phyloP scores from a whole-genome alignment of 2,329 filamentous ascomycete species.

The Coleophoma eucalyptorum region DNA sequence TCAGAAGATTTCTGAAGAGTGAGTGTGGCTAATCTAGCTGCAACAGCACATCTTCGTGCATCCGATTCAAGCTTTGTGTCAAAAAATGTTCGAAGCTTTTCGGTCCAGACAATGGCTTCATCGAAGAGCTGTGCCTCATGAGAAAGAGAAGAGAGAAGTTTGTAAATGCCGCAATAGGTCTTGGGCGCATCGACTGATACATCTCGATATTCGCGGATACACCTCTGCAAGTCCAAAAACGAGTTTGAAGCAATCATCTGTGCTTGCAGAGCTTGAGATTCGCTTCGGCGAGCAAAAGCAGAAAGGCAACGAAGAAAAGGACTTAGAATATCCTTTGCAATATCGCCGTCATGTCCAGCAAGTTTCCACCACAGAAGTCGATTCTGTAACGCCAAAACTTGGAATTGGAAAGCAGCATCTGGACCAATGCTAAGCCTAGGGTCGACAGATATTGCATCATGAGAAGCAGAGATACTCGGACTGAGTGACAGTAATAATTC shows the following conservation, averaged over 20 bases:
- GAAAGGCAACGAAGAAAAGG: constrained; percentile 61
- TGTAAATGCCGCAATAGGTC: constrained; percentile 30
- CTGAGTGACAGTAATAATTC: constrained; percentile 62
- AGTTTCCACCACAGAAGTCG: constrained; percentile 65
- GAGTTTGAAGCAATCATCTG: constrained; percentile 16
- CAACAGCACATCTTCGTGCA: constrained; percentile 39
- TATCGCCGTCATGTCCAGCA: constrained; percentile 53
- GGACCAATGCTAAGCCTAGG: constrained; percentile 52
- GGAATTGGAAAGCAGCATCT: constrained; percentile 55
- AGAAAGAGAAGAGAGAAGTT: constrained; percentile 46
- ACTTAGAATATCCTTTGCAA: constrained; percentile 61
- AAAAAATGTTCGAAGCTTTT: constrained; percentile 31
- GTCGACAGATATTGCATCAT: constrained; percentile 54
- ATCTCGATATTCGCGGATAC: constrained; percentile 13
- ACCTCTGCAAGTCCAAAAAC: constrained; percentile 15
- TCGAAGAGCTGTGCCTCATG: constrained; percentile 40
- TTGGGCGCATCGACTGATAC: constrained; percentile 7
- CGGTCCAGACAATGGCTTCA: constrained; percentile 53
- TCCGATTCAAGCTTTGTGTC: constrained; percentile 20
- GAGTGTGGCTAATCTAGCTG: constrained; percentile 52
- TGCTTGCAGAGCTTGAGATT: constrained; percentile 11
- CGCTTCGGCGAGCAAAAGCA: constrained; percentile 52
- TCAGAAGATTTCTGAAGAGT: constrained; percentile 42
- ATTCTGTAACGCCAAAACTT: constrained; percentile 57
- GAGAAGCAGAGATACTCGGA: constrained; percentile 61